Evolutionary conservation across 257 asterid genomes (phyloP).

Genomic region (Oldenlandia corymbosa): DNA sequence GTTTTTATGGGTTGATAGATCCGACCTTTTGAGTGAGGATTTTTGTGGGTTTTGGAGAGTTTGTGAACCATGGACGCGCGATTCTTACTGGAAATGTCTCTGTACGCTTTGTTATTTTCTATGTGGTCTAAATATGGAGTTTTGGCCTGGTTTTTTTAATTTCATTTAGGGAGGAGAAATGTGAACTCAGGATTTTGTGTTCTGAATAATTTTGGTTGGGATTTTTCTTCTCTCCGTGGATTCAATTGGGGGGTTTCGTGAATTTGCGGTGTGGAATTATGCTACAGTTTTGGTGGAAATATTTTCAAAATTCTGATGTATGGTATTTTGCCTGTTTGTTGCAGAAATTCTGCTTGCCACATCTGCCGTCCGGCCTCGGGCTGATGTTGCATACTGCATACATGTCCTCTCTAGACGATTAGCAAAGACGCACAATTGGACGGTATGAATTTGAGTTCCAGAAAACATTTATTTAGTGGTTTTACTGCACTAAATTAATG

Average conservation of each 20-base stretch:
- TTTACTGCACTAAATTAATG: not conserved
- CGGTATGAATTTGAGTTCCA: constrained; percentile 47
- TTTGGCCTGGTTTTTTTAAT: not conserved
- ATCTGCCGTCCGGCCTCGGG: constrained; percentile 72
- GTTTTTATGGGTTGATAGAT: constrained; percentile 25
- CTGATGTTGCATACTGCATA: constrained; percentile 93
- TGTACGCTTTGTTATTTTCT: constrained; percentile 5
- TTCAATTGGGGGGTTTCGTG: not conserved
- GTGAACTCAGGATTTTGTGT: not conserved
- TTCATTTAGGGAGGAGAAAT: constrained; percentile 3
- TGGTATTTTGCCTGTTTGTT: constrained; percentile 38
- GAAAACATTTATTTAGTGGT: not conserved
- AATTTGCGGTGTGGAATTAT: constrained; percentile 11
- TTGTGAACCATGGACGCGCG: constrained; percentile 9
- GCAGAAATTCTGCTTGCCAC: constrained; percentile 86
- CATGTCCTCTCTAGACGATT: constrained; percentile 84
- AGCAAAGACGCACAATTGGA: constrained; percentile 95
- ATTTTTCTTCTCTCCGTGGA: not conserved
- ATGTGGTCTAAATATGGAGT: constrained; percentile 7
- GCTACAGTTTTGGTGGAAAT: constrained; percentile 16
- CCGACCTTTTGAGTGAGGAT: constrained; percentile 18
- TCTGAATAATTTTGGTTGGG: not conserved
- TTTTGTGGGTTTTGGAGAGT: constrained; percentile 20
- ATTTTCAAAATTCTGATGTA: constrained; percentile 27
- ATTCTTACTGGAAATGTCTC: constrained; percentile 5